Evolutionary conservation across 805 yeast species (phyloP).

Genomic region (Candida patagonica): DNA sequence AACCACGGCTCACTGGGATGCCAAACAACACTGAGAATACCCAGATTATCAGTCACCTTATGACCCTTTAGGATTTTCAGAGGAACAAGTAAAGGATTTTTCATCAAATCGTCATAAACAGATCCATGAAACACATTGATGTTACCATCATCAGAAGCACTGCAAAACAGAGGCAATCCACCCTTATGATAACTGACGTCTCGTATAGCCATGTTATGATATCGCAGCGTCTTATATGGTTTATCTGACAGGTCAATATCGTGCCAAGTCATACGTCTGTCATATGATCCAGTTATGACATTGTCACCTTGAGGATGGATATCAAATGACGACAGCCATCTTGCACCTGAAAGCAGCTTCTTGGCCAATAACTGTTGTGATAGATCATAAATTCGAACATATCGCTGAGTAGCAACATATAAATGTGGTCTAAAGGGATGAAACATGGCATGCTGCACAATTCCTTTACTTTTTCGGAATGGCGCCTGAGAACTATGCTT

Average conservation of each 20-base stretch:
- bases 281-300: conserved; percentile 83
- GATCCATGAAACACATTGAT: conserved; percentile 95
- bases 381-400: conserved; percentile 82
- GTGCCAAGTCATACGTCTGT: conserved; percentile 94
- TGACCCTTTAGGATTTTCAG: conserved; percentile 91
- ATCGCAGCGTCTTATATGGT: conserved; percentile 91
- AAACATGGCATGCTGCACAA: conserved; percentile 91
- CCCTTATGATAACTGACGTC: conserved; percentile 78
- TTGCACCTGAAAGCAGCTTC: conserved; percentile 88
- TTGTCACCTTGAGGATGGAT: conserved; percentile 96
- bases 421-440: conserved; percentile 94
- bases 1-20: conserved; percentile 99
- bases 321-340: conserved; percentile 87
- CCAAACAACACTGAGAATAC: conserved; percentile 84
- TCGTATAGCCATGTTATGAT: conserved; percentile 92
- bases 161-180: conserved; percentile 79
- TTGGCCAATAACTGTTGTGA: conserved; percentile 75
- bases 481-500: conserved; percentile 95
- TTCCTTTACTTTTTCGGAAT: conserved; percentile 85
- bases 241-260: conserved; percentile 82
- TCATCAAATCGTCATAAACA: conserved; percentile 90
- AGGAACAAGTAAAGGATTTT: conserved; percentile 92
- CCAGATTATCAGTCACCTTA: conserved; percentile 65
- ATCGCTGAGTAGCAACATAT: conserved; percentile 89
- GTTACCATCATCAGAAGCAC: conserved; percentile 90